A percentile compares a stretch with the other conserved stretches of the same genome.
Evolutionary conservation across 306 rosid genomes (phyloP).

Genomic region (Nissolia schottii): DNA sequence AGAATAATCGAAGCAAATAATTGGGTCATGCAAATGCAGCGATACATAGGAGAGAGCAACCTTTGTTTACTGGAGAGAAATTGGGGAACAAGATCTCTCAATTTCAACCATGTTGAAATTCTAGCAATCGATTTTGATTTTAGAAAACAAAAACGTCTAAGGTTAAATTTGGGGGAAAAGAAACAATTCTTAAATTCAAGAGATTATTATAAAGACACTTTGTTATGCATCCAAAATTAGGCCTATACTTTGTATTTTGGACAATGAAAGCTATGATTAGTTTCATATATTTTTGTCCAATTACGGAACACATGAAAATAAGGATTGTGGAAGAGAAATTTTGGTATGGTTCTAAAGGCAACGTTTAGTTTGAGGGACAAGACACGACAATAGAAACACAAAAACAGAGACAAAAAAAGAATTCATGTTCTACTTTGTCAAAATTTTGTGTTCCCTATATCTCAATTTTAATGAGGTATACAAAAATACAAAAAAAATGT

Average conservation of each 20-base stretch:
- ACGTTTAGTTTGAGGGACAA: too few species aligned
- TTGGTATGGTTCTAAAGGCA: too few species aligned
- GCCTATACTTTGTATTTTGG: background rate
- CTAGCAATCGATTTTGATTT: background rate
- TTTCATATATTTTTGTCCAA: slow-evolving; percentile 1
- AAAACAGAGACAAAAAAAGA: too few species aligned
- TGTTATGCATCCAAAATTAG: background rate
- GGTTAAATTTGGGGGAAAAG: background rate
- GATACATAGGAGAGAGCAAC: background rate
- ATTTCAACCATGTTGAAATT: background rate
- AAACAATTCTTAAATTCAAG: background rate
- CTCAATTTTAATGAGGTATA: too few species aligned
- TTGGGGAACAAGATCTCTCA: background rate
- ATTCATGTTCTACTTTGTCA: too few species aligned
- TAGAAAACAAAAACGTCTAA: background rate
- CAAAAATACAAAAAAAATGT: too few species aligned
- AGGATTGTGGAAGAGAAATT: background rate
- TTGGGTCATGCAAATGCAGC: background rate
- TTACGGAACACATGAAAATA: background rate
- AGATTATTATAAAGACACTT: background rate
- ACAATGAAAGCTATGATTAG: background rate
- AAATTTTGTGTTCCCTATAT: too few species aligned
- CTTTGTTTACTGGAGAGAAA: background rate
- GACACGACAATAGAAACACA: too few species aligned
- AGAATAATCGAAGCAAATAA: background rate